Percentiles rank a stretch among this genome's conserved stretches.
Evolutionary conservation across 2,329 filamentous ascomycete species (phyloP).

Genomic region (Talaromyces albobiverticillius): DNA sequence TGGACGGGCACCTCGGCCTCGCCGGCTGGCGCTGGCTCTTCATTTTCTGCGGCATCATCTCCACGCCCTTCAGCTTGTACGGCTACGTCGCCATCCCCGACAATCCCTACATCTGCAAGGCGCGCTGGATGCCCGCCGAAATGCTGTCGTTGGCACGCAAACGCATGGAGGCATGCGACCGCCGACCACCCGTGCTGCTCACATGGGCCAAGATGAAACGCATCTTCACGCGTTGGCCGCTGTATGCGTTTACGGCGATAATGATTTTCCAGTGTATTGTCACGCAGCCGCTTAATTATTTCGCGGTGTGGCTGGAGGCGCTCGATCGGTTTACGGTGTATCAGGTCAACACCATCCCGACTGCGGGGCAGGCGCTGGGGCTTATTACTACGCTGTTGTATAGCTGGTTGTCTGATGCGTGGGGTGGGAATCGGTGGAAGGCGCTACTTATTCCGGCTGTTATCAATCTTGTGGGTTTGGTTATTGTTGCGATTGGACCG

Average conservation of each 20-base stretch:
- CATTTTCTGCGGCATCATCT: conserved; percentile 30
- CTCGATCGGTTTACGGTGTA: conserved; percentile 19
- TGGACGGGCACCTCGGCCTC: conserved; percentile 19
- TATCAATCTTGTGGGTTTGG: conserved; percentile 20
- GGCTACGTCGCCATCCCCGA: conserved; percentile 32
- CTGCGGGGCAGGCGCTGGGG: conserved; percentile 15
- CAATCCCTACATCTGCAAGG: conserved; percentile 30
- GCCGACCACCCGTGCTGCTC: conserved; percentile 12
- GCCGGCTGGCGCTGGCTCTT: conserved; percentile 29
- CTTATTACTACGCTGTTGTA: conserved; percentile 18
- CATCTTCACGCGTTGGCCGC: conserved; percentile 18
- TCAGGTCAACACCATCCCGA: conserved; percentile 22
- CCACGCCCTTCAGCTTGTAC: conserved; percentile 24
- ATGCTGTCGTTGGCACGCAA: conserved; percentile 10
- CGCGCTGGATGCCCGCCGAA: conserved; percentile 17
- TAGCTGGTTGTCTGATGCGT: conserved; percentile 19
- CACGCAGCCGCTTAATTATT: conserved; percentile 21
- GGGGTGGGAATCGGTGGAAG: conserved; percentile 18
- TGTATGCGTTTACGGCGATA: conserved; percentile 18
- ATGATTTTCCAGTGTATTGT: conserved; percentile 20
- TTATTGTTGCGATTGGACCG: conserved; percentile 19
- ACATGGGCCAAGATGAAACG: conserved; percentile 19
- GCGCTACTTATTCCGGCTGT: conserved; percentile 19
- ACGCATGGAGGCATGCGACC: conserved; percentile 16
- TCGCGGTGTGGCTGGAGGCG: conserved; percentile 20